Conservation (phyloP, 305 asterid species). For the Solanum hybrid region DNA sequence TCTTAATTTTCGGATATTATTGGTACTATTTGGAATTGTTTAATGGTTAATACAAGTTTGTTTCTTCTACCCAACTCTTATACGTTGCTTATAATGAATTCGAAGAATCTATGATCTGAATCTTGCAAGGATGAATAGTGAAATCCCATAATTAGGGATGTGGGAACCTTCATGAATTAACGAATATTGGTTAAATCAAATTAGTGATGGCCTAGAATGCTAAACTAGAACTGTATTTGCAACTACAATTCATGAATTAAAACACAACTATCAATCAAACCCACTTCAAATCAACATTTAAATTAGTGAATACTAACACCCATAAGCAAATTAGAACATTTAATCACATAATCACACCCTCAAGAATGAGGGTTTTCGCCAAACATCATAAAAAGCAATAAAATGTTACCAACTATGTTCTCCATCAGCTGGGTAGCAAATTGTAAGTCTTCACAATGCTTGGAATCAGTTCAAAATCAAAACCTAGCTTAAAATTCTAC, state of each 20-base stretch:
- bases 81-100: not conserved
- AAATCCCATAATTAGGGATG: not conserved
- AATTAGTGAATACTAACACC: too few relatives aligned
- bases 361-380: not conserved
- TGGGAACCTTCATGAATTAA: not conserved
- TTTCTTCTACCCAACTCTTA: not conserved
- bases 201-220: not conserved
- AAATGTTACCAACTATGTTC: not conserved
- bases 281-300: not conserved
- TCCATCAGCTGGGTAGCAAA: not conserved
- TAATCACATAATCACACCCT: not conserved
- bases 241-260: not conserved
- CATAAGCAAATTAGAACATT: not conserved
- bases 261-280: not conserved
- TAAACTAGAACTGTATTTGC: not conserved
- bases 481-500: not conserved
- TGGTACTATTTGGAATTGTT: not conserved
- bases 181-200: not conserved
- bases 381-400: not conserved
- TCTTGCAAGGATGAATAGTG: not conserved
- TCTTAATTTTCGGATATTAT: not conserved
- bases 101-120: not conserved
- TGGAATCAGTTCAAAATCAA: too few relatives aligned
- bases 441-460: not conserved
- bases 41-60: not conserved